Evolutionary conservation across 768 basidiomycete genomes (phyloP).

Genomic region (Leccinum broughii): DNA sequence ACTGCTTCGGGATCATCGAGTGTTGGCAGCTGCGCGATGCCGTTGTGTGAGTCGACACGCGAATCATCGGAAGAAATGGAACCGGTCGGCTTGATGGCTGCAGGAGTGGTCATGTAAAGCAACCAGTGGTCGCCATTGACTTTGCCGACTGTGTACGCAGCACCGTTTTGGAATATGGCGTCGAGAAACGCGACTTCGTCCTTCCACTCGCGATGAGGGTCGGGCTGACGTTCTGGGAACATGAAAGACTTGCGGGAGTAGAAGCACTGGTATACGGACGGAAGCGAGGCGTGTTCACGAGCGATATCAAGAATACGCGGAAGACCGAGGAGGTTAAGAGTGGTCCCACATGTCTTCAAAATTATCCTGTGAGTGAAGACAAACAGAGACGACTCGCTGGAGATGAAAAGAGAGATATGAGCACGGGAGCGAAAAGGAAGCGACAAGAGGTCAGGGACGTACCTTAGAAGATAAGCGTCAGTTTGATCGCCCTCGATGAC

Average conservation of each 20-base stretch:
- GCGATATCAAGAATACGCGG: constrained; percentile 96
- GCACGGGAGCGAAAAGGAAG: constrained; percentile 6
- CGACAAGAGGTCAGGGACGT: constrained; percentile 25
- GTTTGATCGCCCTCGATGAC: constrained; percentile 85
- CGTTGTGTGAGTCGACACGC: constrained; percentile 17
- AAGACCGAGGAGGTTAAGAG: constrained; percentile 93
- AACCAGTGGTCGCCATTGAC: constrained; percentile 99
- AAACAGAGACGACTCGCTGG: constrained; percentile 97
- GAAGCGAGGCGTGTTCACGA: constrained; percentile 59
- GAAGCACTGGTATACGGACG: constrained; percentile 85
- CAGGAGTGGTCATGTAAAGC: constrained; percentile 82
- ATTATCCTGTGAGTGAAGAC: constrained; percentile 94
- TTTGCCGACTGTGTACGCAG: constrained; percentile 96
- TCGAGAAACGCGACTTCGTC: constrained; percentile 92
- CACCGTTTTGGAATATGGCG: constrained; percentile 81
- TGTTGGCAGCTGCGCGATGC: constrained; percentile 7
- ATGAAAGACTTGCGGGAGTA: constrained; percentile 99
- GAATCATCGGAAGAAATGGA: constrained; percentile 19
- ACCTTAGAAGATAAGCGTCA: constrained; percentile 97
- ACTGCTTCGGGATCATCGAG: constrained; percentile 15
- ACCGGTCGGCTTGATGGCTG: constrained; percentile 30
- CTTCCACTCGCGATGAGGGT: constrained; percentile 93
- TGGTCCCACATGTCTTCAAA: constrained; percentile 98
- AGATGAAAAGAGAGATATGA: constrained; percentile 10
- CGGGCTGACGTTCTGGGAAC: constrained; percentile 94